These are phyloP conservation scores for Paecilomyces fulvus DNA, from an alignment of 2,329 filamentous ascomycete genomes.

Conservation along the genomic window DNA sequence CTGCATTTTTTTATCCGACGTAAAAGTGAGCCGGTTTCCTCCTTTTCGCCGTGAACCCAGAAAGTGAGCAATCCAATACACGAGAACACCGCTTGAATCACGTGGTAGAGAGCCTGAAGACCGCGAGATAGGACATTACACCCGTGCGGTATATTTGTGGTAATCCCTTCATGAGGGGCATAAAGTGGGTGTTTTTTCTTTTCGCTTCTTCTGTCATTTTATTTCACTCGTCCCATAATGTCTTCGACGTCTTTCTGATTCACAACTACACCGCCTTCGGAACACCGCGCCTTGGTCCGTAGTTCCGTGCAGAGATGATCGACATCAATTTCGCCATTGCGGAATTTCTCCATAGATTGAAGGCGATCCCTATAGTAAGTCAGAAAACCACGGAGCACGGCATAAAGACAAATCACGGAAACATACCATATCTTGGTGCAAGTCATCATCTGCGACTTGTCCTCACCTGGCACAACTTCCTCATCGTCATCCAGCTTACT, in stretches of 20 bases:
- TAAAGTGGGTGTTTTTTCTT: neutral
- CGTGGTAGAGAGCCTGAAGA: neutral
- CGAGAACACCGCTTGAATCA: constrained; percentile 4
- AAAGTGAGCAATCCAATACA: constrained; percentile 10
- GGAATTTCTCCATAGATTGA: constrained; percentile 77
- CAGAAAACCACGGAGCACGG: constrained; percentile 23
- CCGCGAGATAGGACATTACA: neutral
- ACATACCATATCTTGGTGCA: constrained; percentile 92
- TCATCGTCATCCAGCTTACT: constrained; percentile 57
- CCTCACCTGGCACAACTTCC: constrained; percentile 57
- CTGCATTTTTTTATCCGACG: neutral
- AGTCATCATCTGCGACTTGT: constrained; percentile 59
- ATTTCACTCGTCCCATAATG: constrained; percentile 49
- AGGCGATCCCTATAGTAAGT: constrained; percentile 69
- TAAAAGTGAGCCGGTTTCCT: neutral
- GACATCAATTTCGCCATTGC: constrained; percentile 85
- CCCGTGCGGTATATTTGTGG: neutral
- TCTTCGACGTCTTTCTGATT: constrained; percentile 80
- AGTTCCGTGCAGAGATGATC: constrained; percentile 88
- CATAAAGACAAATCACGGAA: neutral
- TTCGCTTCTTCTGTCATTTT: constrained; percentile 2
- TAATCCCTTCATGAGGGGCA: neutral
- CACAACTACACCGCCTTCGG: constrained; percentile 77
- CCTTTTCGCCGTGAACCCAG: constrained; percentile 19
- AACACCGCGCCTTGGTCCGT: constrained; percentile 92